Base-by-base conservation (phyloP, 2,329 filamentous ascomycete species). In the Didymella pomorum region DNA sequence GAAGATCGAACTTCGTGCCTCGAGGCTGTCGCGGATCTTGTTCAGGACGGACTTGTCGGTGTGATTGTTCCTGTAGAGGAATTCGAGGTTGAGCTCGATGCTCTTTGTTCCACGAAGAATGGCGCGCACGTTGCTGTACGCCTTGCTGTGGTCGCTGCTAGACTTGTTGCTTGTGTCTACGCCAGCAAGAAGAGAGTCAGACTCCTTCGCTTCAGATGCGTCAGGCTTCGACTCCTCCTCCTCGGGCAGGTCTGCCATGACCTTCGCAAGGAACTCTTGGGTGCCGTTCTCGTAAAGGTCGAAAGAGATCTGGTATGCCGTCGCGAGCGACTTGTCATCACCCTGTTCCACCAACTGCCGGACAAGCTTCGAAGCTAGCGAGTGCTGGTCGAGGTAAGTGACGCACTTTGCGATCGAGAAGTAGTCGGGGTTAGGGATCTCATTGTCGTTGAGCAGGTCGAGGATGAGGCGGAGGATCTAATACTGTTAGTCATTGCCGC, bases 281-380 rank as follows among this genome's bases (percentile, higher is more conserved):
- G 95, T 98, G 67, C 95, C 95, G 73, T 99, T 99, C 79, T 99
- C 95, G 78, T 97, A 98, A 6, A 99, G 84, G 72, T 99, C 95
- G 71, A 99, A 99, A 1, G 94, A 95, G 56, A 99, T 96, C 76
- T 99, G 95, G 77, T 98, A 99, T 18, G 95, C 95, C 48, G 92
- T 89, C 20, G 93, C 91, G 16, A 92, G 86, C 0, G 92, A 93
- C 60, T 87, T 87, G 49, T 87, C 84, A 66, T 96, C 91, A 6
- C 88, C 91, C 64, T 90, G 90, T 61, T 90, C 84, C 10, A 98
- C 89, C 21, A 99, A 84, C 67, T 92, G 89, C 50, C 86, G 86
- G 41, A 99, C 86, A 79, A 99, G 93, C 62, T 86, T 87, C 10
- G 93, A 93, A 0, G 95, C 95, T 82, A 97, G 90, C 47, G 91